Base-by-base conservation (phyloP, 352 stramenopile genomes). In the Pythium scleroteichum region DNA sequence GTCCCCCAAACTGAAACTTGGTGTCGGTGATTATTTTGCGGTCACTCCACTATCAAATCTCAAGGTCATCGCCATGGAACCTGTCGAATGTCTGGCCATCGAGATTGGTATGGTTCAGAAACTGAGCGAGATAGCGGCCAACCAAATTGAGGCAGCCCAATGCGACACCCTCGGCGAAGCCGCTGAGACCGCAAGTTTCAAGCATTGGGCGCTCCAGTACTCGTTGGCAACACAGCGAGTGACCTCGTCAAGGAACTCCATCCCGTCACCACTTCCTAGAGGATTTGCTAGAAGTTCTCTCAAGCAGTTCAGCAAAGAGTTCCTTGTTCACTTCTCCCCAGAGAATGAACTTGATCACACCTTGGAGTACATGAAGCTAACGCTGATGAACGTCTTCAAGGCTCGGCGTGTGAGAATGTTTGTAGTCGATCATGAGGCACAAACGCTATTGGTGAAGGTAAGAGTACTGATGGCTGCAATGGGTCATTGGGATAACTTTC, bases 331-430 rank as follows among this genome's bases (percentile, higher is more conserved):
- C 41, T 85, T 93, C 23, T 82, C 78, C 14, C 84, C 84, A 0
- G 84, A 93, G 45, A 87, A 89, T 39, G 84, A 93, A 55, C 62
- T 91, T 0, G 81, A 93, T 56, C 81, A 91, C 48, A 89, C 82
- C 3, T 70, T 91, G 2, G 83, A 93, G 60, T 82, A 84, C 46
- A 56, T 88, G 56, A 80, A 88, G 62, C 77, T 68, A 16, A 71
- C 78, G 0, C 63, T 93, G 14, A 79, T 68, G 12, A 69, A 65
- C 3, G 72, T 79, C 53, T 93, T 93, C 53, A 73, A 68, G 5
- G 82, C 81, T 27, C 64, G 75, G 1, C 76, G 71, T 62, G 72
- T 91, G 6, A 70, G 82, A 19, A 79, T 93, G n/a, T 91, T 83
- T 52, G 69, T 76, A 3, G 53, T 88, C 0, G 82, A 93, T 33